Conservation (phyloP, 208 protist genomes). For the Trypanosoma grayi region DNA sequence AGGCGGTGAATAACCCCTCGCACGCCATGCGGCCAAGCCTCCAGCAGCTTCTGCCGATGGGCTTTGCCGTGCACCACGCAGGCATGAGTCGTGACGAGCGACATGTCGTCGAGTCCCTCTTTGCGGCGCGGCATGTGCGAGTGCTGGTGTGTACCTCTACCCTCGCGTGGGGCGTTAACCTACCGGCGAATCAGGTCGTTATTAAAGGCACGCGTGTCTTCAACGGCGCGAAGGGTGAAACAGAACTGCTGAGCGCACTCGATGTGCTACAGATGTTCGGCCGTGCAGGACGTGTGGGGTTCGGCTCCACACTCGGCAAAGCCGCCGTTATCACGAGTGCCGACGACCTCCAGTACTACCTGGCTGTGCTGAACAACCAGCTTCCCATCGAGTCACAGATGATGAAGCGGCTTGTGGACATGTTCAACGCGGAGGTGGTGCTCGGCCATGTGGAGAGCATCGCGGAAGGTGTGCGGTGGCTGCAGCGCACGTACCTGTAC, state of each 20-base stretch:
- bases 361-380: constrained; percentile 98
- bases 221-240: constrained; percentile 94
- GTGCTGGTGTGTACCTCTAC: constrained; percentile 99
- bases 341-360: constrained; percentile 97
- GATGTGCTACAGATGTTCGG: constrained; percentile 99
- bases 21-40: constrained; percentile 42
- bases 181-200: constrained; percentile 99
- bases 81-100: constrained; percentile 96
- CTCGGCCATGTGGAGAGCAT: constrained; percentile 94
- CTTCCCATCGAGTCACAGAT: constrained; percentile 99
- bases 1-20: constrained; percentile 39
- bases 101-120: constrained; percentile 97
- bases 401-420: constrained; percentile 94
- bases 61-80: constrained; percentile 99
- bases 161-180: constrained; percentile 99
- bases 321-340: constrained; percentile 97
- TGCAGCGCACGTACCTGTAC: constrained; percentile 98
- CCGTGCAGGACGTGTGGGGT: constrained; percentile 96
- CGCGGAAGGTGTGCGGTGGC: constrained; percentile 96
- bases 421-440: constrained; percentile 99
- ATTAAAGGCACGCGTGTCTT: constrained; percentile 99
- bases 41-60: constrained; percentile 90
- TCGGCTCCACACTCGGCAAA: constrained; percentile 93
- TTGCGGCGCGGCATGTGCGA: constrained; percentile 94
- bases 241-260: constrained; percentile 94